Evolutionary conservation across 371 early-diverging fungal genomes (phyloP).

Genomic region (Sporodiniella umbellata): DNA sequence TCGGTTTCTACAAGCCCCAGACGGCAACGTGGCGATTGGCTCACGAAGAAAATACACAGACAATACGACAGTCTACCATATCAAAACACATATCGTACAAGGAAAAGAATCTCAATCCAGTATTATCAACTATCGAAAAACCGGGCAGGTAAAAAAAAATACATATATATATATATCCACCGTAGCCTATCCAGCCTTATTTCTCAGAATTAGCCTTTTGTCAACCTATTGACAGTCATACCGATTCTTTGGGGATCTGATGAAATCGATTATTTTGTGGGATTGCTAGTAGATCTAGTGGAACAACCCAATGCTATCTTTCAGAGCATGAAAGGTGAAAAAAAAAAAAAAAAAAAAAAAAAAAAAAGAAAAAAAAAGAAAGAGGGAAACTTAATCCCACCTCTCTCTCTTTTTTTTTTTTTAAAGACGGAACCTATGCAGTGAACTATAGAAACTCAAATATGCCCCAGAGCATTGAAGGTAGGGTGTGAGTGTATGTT

Average conservation of each 20-base stretch:
- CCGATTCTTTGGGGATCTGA: slow-evolving; percentile 43
- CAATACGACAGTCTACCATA: slow-evolving; percentile 47
- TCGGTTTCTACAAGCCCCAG: slow-evolving; percentile 60
- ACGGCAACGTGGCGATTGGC: slow-evolving; percentile 43
- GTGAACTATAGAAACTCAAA: slow-evolving; percentile 46
- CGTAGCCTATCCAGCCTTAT: no score
- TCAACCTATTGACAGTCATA: slow-evolving; percentile 63
- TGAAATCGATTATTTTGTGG: slow-evolving; percentile 61
- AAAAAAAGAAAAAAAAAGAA: not conserved
- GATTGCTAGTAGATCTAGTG: slow-evolving; percentile 63
- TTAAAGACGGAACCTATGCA: slow-evolving; percentile 32
- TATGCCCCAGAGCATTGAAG: slow-evolving; percentile 26
- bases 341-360: not conserved
- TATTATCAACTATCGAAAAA: slow-evolving; percentile 63
- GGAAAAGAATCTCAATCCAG: slow-evolving; percentile 60
- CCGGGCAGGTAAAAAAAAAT: slow-evolving; percentile 39
- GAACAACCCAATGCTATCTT: slow-evolving; percentile 63
- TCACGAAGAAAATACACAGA: slow-evolving; percentile 53
- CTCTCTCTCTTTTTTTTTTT: not conserved
- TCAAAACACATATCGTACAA: slow-evolving; percentile 44
- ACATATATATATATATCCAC: no score
- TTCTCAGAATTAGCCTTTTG: slow-evolving; percentile 71
- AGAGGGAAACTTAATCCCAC: not conserved
- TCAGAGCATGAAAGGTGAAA: slow-evolving; percentile 38
- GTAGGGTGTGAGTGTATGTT: not conserved